Conservation (phyloP, 768 basidiomycete genomes). For the Sutorius australiensis region DNA sequence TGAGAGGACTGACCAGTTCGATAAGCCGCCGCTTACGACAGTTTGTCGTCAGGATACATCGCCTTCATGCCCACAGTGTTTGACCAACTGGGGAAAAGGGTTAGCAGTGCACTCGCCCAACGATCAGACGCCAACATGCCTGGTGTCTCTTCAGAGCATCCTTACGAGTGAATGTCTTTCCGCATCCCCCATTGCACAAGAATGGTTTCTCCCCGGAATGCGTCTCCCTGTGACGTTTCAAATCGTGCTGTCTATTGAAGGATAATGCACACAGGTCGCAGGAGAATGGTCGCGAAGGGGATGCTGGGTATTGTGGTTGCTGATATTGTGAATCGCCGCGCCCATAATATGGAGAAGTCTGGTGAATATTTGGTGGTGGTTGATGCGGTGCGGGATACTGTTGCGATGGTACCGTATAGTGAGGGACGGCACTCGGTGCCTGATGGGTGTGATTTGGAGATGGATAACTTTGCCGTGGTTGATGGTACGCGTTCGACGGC, state of each 20-base stretch:
- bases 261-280: constrained; percentile 76
- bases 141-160: constrained; percentile 85
- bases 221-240: constrained; percentile 81
- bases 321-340: constrained; percentile 25
- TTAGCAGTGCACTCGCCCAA: constrained; percentile 13
- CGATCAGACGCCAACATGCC: constrained; percentile 38
- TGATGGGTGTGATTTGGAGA: constrained; percentile 26
- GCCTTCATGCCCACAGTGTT: constrained; percentile 72
- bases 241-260: constrained; percentile 82
- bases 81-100: constrained; percentile 53
- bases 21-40: constrained; percentile 16
- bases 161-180: constrained; percentile 84
- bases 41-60: constrained; percentile 30
- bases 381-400: constrained; percentile 28
- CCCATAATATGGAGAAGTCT: constrained; percentile 36
- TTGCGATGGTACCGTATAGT: constrained; percentile 27
- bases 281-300: constrained; percentile 59
- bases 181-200: constrained; percentile 78
- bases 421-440: constrained; percentile 34
- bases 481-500: constrained; percentile 18
- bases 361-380: constrained; percentile 12
- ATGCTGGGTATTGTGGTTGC: constrained; percentile 49
- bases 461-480: constrained; percentile 26
- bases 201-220: constrained; percentile 85
- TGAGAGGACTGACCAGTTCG: constrained; percentile 14